Base-by-base conservation (phyloP, 2,329 filamentous ascomycete genomes). In the Nemania abortiva region DNA sequence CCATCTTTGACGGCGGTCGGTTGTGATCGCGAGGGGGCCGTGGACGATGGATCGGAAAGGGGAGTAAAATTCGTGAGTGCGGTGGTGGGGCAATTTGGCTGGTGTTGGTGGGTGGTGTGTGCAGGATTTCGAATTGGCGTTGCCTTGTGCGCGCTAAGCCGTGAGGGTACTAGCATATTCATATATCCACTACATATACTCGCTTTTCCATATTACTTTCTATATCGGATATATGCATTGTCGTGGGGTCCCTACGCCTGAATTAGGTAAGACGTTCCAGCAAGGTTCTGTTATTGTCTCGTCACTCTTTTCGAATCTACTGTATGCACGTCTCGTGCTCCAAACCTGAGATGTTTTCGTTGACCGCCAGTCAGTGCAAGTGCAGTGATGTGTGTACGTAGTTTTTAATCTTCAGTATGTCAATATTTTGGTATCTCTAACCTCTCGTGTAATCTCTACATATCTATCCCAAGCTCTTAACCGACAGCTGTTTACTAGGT, bases 1-100 rank as follows among this genome's bases (percentile, higher is more conserved):
- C 88, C 88, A 89, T 89, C 74, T n/a, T 75, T 88, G 84, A 58
- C 63, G 70, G 70, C n/a, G n/a, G n/a, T n/a, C n/a, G 65, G 56
- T 45, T 34, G 29, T 73, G 68, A 70, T 75, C 70, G 76, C 73
- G 74, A 74, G 65, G 68, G 63, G 68, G 1, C 50, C 69, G 73
- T 69, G 68, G 68, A 73, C 72, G 73, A 75, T 75, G 72, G 45
- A 18, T 73, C 68, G 64, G 64, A 45, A 34, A 70, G 57, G 53
- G 63, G 63, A 69, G 72, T 68, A 74, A 76, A 75, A 70, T 72
- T 77, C 68, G 70, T 68, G 9, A 39, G 59, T 61, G 68, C 52
- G 63, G 72, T 75, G 75, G 76, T 76, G 77, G 77, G 75, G 77
- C 72, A 61, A 20, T 49, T 50, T 59, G 52, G 37, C n/a, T n/a